Evolutionary conservation across 1,284 basidiomycete genomes (phyloP).

Genomic region (Cerrena zonata): DNA sequence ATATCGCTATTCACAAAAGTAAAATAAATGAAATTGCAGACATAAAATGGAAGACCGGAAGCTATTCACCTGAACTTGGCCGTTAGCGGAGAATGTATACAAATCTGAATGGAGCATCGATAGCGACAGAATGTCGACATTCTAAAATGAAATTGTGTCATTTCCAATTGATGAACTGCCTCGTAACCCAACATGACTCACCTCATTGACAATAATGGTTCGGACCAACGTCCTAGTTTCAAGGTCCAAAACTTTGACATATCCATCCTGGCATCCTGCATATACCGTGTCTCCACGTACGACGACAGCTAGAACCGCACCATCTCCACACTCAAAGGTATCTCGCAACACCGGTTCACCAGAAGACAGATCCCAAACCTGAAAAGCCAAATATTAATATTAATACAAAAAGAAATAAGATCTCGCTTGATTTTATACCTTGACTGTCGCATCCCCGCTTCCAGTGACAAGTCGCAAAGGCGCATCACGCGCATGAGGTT

Average conservation of each 20-base stretch:
- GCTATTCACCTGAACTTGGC: slow-evolving; percentile 59
- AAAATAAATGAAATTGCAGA: slow-evolving; percentile 3
- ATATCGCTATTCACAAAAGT: slow-evolving; percentile 49
- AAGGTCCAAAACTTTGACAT: slow-evolving; percentile 87
- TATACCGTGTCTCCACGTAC: slow-evolving; percentile 78
- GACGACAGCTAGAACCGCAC: slow-evolving; percentile 76
- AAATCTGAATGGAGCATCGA: slow-evolving; percentile 71
- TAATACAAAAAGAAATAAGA: neutral
- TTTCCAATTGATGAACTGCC: neutral
- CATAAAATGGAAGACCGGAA: neutral
- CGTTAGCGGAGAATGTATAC: slow-evolving; percentile 80
- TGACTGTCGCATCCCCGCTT: slow-evolving; percentile 84
- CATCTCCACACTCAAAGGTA: slow-evolving; percentile 60
- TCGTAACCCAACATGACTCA: slow-evolving; percentile 19
- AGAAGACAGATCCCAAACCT: slow-evolving; percentile 72
- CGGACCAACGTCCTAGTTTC: slow-evolving; percentile 84
- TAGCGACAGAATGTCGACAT: slow-evolving; percentile 75
- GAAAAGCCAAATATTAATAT: slow-evolving; percentile 1
- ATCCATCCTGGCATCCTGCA: slow-evolving; percentile 90
- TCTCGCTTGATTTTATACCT: slow-evolving; percentile 42
- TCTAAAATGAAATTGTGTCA: slow-evolving; percentile 33
- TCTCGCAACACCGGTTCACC: slow-evolving; percentile 45
- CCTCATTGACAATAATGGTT: slow-evolving; percentile 81
- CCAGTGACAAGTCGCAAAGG: slow-evolving; percentile 69
- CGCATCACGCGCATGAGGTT: slow-evolving; percentile 16